These are phyloP conservation scores for Pouteria campechiana DNA, from an alignment of 179 eudicot genomes.

Conservation along the genomic window DNA sequence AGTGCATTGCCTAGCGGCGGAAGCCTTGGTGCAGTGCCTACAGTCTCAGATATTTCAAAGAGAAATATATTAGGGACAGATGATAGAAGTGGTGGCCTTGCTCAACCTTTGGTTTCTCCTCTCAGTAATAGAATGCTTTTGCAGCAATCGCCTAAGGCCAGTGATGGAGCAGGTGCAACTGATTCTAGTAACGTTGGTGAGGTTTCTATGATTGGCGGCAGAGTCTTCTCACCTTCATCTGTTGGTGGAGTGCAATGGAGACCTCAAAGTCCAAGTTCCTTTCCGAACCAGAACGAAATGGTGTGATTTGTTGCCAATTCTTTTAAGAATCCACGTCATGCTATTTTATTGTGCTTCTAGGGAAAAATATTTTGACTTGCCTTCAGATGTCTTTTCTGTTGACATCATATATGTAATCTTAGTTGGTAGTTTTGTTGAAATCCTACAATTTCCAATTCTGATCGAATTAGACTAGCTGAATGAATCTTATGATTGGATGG, in stretches of 20 bases:
- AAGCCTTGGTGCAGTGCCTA: conserved; percentile 41
- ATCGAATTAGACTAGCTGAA: too few relatives aligned
- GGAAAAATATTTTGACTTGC: too few relatives aligned
- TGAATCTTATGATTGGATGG: too few relatives aligned
- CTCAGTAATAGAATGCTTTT: conserved; percentile 31
- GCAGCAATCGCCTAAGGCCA: conserved; percentile 26
- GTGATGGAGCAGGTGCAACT: conserved; percentile 24
- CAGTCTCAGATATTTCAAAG: conserved; percentile 63
- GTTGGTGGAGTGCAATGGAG: conserved; percentile 92
- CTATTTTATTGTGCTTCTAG: too few relatives aligned
- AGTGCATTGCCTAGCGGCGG: conserved; percentile 41
- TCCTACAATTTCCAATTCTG: conserved; percentile 2
- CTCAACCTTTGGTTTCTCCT: conserved; percentile 31
- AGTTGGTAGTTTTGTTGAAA: too few relatives aligned
- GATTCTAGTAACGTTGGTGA: conserved; percentile 39
- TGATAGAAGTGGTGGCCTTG: conserved; percentile 60
- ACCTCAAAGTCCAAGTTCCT: conserved; percentile 88
- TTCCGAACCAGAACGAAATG: conserved; percentile 72
- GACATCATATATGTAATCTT: too few relatives aligned
- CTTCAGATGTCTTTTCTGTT: too few relatives aligned
- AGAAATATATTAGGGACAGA: conserved; percentile 64
- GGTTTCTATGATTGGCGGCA: conserved; percentile 44
- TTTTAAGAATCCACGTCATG: too few relatives aligned
- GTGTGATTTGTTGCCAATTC: conserved; percentile 24
- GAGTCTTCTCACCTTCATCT: conserved; percentile 53